These are phyloP conservation scores for Discostella stelligera DNA, from an alignment of 352 stramenopile species.

Conservation along the genomic window DNA sequence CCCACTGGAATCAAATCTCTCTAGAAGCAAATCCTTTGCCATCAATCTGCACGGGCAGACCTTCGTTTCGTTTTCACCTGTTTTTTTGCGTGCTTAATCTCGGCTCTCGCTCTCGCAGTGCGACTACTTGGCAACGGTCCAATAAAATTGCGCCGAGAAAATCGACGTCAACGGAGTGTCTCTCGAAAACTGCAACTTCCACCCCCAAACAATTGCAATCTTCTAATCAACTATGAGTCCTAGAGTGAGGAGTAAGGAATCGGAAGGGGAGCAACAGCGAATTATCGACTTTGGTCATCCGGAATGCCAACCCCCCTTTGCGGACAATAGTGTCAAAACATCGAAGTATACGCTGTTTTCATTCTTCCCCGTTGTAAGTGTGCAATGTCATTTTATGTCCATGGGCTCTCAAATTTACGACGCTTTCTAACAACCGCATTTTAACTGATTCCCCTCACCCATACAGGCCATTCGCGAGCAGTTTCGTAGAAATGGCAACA, in stretches of 20 bases:
- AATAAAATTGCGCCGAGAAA: no score
- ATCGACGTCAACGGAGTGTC: no score
- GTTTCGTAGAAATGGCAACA: slow-evolving; percentile 93
- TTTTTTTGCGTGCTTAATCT: no score
- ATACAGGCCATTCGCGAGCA: slow-evolving; percentile 92
- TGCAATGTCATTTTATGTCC: not conserved
- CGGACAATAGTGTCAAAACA: slow-evolving; percentile 51
- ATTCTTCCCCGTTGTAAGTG: slow-evolving; percentile 88
- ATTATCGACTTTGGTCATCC: slow-evolving; percentile 47
- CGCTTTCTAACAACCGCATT: slow-evolving; percentile 3
- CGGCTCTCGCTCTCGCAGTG: no score
- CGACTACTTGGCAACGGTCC: no score
- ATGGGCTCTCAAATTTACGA: not conserved
- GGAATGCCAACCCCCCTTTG: slow-evolving; percentile 48
- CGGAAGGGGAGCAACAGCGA: slow-evolving; percentile 32
- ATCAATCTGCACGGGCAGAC: no score
- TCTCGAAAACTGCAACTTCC: not conserved
- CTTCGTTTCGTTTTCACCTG: no score
- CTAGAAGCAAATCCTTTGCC: no score
- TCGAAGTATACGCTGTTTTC: slow-evolving; percentile 92
- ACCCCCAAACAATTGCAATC: not conserved
- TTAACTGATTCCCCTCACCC: not conserved
- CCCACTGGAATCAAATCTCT: no score
- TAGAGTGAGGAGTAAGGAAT: slow-evolving; percentile 13
- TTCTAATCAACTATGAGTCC: slow-evolving; percentile 9